phyloP scores from a whole-genome alignment of 148 eudicot species.

The Salicornia ramosissima region DNA sequence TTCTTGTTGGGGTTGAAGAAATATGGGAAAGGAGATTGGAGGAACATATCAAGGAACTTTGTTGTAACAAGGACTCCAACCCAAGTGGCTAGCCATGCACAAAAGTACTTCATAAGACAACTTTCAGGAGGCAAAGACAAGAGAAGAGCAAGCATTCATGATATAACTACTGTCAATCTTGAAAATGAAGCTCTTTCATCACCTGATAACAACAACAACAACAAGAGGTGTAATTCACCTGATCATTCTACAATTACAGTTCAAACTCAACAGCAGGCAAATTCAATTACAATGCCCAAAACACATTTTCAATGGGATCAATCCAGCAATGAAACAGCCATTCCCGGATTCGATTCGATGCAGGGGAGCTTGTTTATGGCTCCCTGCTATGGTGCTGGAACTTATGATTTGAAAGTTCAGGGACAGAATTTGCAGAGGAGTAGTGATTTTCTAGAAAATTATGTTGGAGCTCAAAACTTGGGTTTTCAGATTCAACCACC shows the following conservation, averaged over 20 bases:
- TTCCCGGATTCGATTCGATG: conserved; percentile 35
- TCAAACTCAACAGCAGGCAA: conserved; percentile 33
- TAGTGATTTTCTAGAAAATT: conserved; percentile 31
- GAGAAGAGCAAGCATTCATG: conserved; percentile 93
- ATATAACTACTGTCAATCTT: conserved; percentile 80
- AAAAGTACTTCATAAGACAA: conserved; percentile 91
- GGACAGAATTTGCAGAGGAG: conserved; percentile 40
- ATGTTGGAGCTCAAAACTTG: conserved; percentile 39
- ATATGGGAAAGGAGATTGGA: conserved; percentile 99
- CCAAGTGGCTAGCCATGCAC: conserved; percentile 99
- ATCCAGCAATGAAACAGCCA: conserved; percentile 29
- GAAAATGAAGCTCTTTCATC: conserved; percentile 54
- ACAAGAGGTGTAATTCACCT: conserved; percentile 40
- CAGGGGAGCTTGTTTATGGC: conserved; percentile 43
- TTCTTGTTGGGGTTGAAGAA: conserved; percentile 91
- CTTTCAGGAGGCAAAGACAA: conserved; percentile 93
- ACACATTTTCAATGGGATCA: conserved; percentile 63
- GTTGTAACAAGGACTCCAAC: conserved; percentile 93
- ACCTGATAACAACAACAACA: conserved; percentile 38
- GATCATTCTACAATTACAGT: conserved; percentile 36
- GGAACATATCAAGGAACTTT: conserved; percentile 88
- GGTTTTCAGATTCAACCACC: conserved; percentile 58
- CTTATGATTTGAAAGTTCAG: conserved; percentile 44
- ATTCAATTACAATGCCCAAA: conserved; percentile 24
- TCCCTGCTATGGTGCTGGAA: conserved; percentile 37